Evolutionary conservation across 2,329 filamentous ascomycete genomes (phyloP).

Genomic region (Grosmannia serpens): DNA sequence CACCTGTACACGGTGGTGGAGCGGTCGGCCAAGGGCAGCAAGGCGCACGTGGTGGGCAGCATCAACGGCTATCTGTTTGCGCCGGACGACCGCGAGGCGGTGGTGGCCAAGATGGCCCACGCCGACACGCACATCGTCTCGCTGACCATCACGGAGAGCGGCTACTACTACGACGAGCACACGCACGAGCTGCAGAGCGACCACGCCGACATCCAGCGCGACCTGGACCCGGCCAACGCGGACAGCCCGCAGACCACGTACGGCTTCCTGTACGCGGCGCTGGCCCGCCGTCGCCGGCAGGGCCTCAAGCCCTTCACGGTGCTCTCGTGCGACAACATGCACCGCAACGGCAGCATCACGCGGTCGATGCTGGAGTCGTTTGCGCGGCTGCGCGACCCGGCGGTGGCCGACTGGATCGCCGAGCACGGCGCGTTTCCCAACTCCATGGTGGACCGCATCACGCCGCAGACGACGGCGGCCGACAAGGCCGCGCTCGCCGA

Average conservation of each 20-base stretch:
- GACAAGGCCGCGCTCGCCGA: conserved; percentile 33
- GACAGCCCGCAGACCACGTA: conserved; percentile 34
- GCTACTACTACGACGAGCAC: conserved; percentile 48
- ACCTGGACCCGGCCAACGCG: conserved; percentile 34
- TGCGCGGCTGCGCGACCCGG: conserved; percentile 32
- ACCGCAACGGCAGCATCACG: conserved; percentile 43
- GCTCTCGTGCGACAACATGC: conserved; percentile 45
- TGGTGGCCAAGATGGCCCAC: conserved; percentile 43
- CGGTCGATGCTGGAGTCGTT: conserved; percentile 40
- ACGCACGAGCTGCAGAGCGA: conserved; percentile 38
- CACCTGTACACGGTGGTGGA: conserved; percentile 42
- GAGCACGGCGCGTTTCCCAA: conserved; percentile 39
- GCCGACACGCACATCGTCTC: conserved; percentile 42
- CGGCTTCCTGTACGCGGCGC: conserved; percentile 39
- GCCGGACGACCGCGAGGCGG: conserved; percentile 37
- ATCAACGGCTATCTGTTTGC: conserved; percentile 42
- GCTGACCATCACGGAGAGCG: conserved; percentile 43
- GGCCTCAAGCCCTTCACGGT: conserved; percentile 42
- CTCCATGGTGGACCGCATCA: conserved; percentile 45
- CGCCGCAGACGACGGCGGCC: conserved; percentile 32
- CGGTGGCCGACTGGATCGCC: conserved; percentile 36
- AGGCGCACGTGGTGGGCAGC: conserved; percentile 35
- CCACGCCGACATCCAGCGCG: conserved; percentile 36
- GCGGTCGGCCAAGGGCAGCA: conserved; percentile 38
- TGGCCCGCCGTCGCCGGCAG: conserved; percentile 30